phyloP scores from a whole-genome alignment of 192 early-diverging fungal genomes.

The Backusella morwellensis region DNA sequence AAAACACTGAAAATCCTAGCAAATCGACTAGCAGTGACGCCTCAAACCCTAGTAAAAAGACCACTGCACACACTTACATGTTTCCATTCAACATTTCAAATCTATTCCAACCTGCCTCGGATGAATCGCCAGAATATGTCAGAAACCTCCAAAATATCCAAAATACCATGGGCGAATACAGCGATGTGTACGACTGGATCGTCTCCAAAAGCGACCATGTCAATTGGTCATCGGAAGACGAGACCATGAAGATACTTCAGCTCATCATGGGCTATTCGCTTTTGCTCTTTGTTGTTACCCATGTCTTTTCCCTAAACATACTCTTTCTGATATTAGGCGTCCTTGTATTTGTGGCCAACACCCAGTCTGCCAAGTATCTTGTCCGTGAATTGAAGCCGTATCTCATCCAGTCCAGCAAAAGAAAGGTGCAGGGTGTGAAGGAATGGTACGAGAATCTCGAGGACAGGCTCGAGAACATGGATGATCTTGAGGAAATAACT shows the following conservation, averaged over 20 bases:
- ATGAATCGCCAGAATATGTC: conserved; percentile 56
- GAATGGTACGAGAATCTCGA: conserved; percentile 12
- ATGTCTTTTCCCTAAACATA: conserved; percentile 45
- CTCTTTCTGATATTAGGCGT: conserved; percentile 54
- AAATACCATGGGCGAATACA: conserved; percentile 69
- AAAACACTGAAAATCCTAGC: neutral
- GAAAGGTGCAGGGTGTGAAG: neutral
- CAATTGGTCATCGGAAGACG: conserved; percentile 49
- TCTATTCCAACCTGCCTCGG: conserved; percentile 12
- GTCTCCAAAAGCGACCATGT: conserved; percentile 35
- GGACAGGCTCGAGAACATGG: neutral
- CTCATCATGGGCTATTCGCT: conserved; percentile 35
- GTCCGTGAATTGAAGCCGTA: conserved; percentile 11
- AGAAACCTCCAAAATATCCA: conserved; percentile 75
- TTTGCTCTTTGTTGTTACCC: conserved; percentile 32
- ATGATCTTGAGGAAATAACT: conserved; percentile 12
- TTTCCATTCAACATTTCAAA: conserved; percentile 13
- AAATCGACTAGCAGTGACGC: neutral
- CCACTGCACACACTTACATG: neutral
- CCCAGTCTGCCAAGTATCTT: conserved; percentile 45
- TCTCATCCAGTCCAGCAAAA: neutral
- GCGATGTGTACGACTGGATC: conserved; percentile 47
- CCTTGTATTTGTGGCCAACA: conserved; percentile 56
- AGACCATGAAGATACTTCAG: conserved; percentile 43
- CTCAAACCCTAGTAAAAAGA: neutral